phyloP scores from a whole-genome alignment of 2,329 filamentous ascomycete species.

The Blastomyces silverae region DNA sequence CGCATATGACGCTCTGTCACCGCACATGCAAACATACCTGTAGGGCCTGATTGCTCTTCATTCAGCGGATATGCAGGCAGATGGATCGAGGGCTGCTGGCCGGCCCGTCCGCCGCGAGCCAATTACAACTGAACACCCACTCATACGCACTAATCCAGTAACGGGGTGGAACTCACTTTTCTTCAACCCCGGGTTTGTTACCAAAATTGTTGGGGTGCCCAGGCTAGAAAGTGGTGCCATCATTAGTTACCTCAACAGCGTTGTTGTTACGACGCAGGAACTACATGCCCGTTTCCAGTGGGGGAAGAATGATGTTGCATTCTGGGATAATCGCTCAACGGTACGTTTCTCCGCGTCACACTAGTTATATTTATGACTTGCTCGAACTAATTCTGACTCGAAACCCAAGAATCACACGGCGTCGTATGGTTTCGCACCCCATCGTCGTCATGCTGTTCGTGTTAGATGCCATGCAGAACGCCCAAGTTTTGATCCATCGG shows the following conservation, averaged over 20 bases:
- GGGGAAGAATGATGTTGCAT: conserved; percentile 57
- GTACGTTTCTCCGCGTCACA: conserved; percentile 31
- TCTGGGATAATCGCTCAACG: conserved; percentile 60
- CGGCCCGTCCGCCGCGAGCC: conserved; percentile 49
- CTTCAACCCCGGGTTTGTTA: conserved; percentile 54
- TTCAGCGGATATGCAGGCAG: conserved; percentile 50
- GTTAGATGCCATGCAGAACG: conserved; percentile 45
- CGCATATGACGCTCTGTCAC: conserved; percentile 51
- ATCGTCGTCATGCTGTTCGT: conserved; percentile 50
- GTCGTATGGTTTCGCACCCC: conserved; percentile 52
- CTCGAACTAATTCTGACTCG: conserved; percentile 1
- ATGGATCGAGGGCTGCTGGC: conserved; percentile 46
- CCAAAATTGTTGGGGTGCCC: conserved; percentile 52
- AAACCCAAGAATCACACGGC: conserved; percentile 46
- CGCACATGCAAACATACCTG: conserved; percentile 53
- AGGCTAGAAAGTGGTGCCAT: conserved; percentile 51
- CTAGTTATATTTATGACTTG: neutral
- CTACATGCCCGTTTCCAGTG: conserved; percentile 61
- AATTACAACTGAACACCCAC: conserved; percentile 50
- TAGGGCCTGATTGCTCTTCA: conserved; percentile 52
- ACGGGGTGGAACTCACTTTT: conserved; percentile 58
- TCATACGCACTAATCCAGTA: conserved; percentile 55
- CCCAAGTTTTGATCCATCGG: conserved; percentile 40
- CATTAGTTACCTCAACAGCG: conserved; percentile 48
- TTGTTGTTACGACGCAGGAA: conserved; percentile 56